phyloP scores from a whole-genome alignment of 1,284 basidiomycete species.

The Ganoderma leucocontextum region DNA sequence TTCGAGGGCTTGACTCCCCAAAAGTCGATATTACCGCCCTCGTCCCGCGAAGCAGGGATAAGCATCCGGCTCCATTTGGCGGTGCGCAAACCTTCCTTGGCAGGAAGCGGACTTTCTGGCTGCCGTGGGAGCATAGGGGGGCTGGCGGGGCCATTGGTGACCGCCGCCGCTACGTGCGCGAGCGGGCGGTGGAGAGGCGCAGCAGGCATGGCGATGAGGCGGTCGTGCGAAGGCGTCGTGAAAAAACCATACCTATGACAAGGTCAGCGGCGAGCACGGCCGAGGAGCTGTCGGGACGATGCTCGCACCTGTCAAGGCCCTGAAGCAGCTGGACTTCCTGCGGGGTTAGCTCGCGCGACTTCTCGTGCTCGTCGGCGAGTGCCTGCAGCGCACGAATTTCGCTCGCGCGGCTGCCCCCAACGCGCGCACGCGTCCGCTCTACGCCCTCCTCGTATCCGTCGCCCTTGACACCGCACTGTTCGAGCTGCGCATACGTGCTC shows the following conservation, averaged over 20 bases:
- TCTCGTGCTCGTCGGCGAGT: constrained; percentile 63
- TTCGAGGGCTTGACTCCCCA: constrained; percentile 78
- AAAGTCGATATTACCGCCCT: constrained; percentile 77
- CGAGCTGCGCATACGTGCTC: constrained; percentile 88
- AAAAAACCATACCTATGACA: constrained; percentile 85
- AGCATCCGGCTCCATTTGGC: constrained; percentile 93
- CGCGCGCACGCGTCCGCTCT: constrained; percentile 90
- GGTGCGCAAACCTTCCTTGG: constrained; percentile 77
- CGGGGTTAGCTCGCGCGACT: constrained; percentile 62
- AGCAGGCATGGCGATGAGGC: constrained; percentile 73
- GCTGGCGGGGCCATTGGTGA: constrained; percentile 46
- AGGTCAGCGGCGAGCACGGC: constrained; percentile 15
- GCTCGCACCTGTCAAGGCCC: constrained; percentile 80
- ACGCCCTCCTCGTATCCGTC: constrained; percentile 93
- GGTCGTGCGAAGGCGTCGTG: constrained; percentile 76
- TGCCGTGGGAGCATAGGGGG: constrained; percentile 46
- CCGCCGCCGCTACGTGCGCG: constrained; percentile 52
- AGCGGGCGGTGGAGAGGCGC: constrained; percentile 71
- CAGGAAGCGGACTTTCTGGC: constrained; percentile 52
- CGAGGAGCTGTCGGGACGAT: not conserved
- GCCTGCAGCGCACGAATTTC: constrained; percentile 64
- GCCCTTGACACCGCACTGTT: constrained; percentile 85
- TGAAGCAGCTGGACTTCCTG: constrained; percentile 76
- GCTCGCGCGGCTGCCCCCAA: constrained; percentile 66
- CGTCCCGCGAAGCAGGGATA: constrained; percentile 68